Evolutionary conservation across 2,329 filamentous ascomycete genomes (phyloP), one percentile per base, ranked within the genome.

Genomic region (Cytospora piceicola): DNA sequence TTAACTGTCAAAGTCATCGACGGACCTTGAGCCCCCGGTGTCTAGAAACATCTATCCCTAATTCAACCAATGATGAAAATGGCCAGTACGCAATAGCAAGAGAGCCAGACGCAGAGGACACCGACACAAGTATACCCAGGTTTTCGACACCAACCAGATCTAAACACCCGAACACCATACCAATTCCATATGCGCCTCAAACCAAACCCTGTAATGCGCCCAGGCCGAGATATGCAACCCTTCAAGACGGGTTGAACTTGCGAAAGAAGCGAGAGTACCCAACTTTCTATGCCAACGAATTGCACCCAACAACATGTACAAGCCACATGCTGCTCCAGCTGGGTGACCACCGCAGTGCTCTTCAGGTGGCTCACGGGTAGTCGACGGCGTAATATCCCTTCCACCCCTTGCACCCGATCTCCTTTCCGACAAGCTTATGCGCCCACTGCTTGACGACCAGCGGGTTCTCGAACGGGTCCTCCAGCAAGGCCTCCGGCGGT

Each of bases 381-480:
- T 29, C 32, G 34, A 63, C 36, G 9, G 42, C 64, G 39, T 22
- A 30, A 57, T 62, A 67, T 11, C 66, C 66, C 32, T 51, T 29
- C 66, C 63, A 67, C 20, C 20, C n/a, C 30, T 58, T 27, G 20
- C 65, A 63, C 17, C 60, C 66, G 3, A 68, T 55, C 32, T 63
- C 56, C 39, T 42, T 29, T n/a, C 36, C 63, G 32, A 68, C 58
- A 17, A 66, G 27, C 14, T 30, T 22, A 39, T 68, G 39, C 11
- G 58, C 56, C 55, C 56, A 52, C 51, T 42, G 20, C 63, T 49
- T 52, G 29, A 65, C 57, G n/a, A 39, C 30, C 12, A n/a, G 15
- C 1, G 51, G 53, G 12, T 4, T 15, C 20, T 56, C 39, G 0
- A 5, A 29, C 27, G 27, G 27, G 27, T 29, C 27, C 3, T 29